A percentile compares a stretch with the other conserved stretches of the same genome.
Evolutionary conservation across 345 rosid species (phyloP).

Genomic region (Corchorus olitorius): DNA sequence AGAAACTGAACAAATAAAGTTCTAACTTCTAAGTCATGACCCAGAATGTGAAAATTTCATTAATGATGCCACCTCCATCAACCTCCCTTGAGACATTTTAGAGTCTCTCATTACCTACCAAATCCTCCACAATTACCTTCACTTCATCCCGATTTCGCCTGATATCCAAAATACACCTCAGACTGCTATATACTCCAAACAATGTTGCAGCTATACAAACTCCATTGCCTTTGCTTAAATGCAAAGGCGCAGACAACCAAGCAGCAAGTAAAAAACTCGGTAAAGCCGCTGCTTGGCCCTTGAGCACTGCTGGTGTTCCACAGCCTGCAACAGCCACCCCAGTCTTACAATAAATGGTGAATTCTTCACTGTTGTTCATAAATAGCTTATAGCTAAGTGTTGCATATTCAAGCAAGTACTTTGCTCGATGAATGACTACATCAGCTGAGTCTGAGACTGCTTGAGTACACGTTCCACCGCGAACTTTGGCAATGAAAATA

Average conservation of each 20-base stretch:
- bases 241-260: neutral
- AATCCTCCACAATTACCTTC: neutral
- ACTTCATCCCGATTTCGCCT: neutral
- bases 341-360: slow-evolving; percentile 28
- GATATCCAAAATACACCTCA: neutral
- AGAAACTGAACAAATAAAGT: neutral
- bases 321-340: neutral
- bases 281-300: neutral
- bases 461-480: slow-evolving; percentile 23
- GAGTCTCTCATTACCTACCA: neutral
- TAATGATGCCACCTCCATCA: too few relatives aligned
- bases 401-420: slow-evolving; percentile 21
- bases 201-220: neutral
- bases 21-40: neutral
- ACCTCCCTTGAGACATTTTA: neutral
- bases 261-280: neutral
- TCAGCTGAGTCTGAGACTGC: slow-evolving; percentile 22
- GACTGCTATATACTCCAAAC: neutral
- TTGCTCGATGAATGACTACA: slow-evolving; percentile 34
- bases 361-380: slow-evolving; percentile 24
- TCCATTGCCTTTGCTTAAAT: neutral
- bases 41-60: too few relatives aligned
- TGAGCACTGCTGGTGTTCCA: neutral
- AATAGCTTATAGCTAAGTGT: slow-evolving; percentile 1
- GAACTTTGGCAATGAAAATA: slow-evolving; percentile 10